Percentiles rank a stretch among this genome's conserved stretches.
These are phyloP conservation scores for Lactarius evosmus DNA, from an alignment of 768 basidiomycete genomes.

Conservation along the genomic window DNA sequence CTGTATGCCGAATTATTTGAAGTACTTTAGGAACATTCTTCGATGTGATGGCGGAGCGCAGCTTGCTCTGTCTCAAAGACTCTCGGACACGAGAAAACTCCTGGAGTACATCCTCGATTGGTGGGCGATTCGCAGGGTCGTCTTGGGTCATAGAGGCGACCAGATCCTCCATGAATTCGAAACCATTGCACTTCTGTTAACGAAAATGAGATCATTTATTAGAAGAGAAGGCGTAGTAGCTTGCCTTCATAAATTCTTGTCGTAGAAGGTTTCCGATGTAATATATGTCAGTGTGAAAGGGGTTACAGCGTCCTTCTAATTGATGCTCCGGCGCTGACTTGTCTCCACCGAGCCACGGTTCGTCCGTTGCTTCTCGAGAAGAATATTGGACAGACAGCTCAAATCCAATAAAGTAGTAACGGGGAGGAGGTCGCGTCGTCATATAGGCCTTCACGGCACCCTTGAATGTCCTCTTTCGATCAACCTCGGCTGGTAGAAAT, in stretches of 20 bases:
- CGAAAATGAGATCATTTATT: not conserved
- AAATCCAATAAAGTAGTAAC: constrained; percentile 40
- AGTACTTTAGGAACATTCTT: not conserved
- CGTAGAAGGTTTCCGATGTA: constrained; percentile 37
- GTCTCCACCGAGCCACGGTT: constrained; percentile 41
- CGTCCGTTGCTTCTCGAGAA: constrained; percentile 32
- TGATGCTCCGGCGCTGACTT: constrained; percentile 38
- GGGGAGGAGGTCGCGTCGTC: constrained; percentile 33
- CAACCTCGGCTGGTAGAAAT: constrained; percentile 30
- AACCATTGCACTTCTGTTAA: constrained; percentile 27
- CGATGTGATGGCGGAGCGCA: constrained; percentile 34
- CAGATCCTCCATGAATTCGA: constrained; percentile 36
- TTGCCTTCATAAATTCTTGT: constrained; percentile 30
- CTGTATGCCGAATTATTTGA: not conserved
- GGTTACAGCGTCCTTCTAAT: constrained; percentile 27
- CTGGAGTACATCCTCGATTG: constrained; percentile 33
- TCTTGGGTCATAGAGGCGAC: constrained; percentile 36
- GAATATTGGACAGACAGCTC: constrained; percentile 36
- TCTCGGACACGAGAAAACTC: constrained; percentile 32
- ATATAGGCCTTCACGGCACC: constrained; percentile 31
- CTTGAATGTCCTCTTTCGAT: constrained; percentile 28
- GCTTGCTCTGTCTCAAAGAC: constrained; percentile 29
- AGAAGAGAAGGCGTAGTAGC: too few relatives aligned
- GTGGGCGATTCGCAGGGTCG: constrained; percentile 35
- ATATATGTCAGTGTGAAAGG: constrained; percentile 39